Evolutionary conservation across 345 rosid species (phyloP).

Genomic region (Acer yangbiense): DNA sequence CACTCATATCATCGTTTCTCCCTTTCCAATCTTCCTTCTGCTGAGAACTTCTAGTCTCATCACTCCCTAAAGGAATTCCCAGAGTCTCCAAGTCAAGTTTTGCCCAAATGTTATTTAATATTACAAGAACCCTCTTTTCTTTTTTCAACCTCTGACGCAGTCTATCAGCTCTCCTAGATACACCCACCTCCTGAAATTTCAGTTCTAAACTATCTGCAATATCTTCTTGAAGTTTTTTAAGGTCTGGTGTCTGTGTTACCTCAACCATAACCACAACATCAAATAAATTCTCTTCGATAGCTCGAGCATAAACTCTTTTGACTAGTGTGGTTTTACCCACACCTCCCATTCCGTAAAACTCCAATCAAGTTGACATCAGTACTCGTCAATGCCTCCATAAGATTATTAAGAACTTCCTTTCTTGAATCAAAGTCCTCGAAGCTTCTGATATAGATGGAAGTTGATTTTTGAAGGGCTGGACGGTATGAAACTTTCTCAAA

Average conservation of each 20-base stretch:
- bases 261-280: constrained; percentile 3
- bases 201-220: constrained; percentile 4
- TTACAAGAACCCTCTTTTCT: not conserved
- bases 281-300: not conserved
- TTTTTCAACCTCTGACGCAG: not conserved
- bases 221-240: constrained; percentile 15
- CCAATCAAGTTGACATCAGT: constrained; percentile 15
- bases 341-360: not conserved
- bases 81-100: not conserved
- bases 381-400: not conserved
- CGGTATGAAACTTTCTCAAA: not conserved
- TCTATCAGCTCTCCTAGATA: not conserved
- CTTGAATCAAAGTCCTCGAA: not conserved
- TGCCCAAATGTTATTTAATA: constrained; percentile 8
- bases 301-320: constrained; percentile 7
- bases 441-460: not conserved
- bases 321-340: constrained; percentile 9
- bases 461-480: too few species aligned
- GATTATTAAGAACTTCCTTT: too few species aligned
- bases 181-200: not conserved
- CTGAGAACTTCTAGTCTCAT: not conserved
- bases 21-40: not conserved
- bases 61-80: constrained; percentile 14
- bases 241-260: constrained; percentile 3
- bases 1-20: not conserved